These are phyloP conservation scores for Juglanconis oblonga DNA, from an alignment of 2,329 filamentous ascomycete genomes.

Conservation along the genomic window DNA sequence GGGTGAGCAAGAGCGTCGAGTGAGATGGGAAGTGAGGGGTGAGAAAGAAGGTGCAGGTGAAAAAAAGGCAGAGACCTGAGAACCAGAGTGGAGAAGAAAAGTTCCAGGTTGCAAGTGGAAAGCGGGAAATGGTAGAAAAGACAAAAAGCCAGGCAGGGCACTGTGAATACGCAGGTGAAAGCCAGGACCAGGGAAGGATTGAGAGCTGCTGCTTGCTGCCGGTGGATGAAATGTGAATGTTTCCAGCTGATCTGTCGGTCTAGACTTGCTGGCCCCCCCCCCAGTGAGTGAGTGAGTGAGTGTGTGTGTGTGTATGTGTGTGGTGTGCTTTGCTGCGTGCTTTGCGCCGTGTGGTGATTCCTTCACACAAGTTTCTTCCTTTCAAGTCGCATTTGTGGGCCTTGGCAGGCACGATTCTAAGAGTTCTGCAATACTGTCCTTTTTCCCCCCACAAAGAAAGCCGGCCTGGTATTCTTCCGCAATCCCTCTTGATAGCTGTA, in stretches of 20 bases:
- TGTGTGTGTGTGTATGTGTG: background rate
- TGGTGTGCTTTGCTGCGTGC: background rate
- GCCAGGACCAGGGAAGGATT: constrained; percentile 8
- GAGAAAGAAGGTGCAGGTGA: background rate
- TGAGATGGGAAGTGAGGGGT: background rate
- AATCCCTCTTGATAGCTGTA: background rate
- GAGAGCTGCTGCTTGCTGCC: constrained; percentile 2
- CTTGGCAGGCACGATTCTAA: background rate
- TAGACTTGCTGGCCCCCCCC: background rate
- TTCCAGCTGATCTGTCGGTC: background rate
- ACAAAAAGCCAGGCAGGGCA: constrained; percentile 13
- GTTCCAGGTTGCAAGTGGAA: background rate
- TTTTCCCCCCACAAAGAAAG: background rate
- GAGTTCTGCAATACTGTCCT: background rate
- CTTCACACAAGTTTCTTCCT: background rate
- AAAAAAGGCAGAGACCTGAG: background rate
- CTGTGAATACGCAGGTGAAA: background rate
- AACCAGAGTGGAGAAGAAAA: background rate
- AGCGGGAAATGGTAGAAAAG: background rate
- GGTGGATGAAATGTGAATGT: background rate
- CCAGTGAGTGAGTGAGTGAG: too few relatives aligned
- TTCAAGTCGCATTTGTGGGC: background rate
- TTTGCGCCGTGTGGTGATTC: background rate
- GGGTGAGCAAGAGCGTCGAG: background rate
- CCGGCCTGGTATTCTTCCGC: background rate